phyloP scores from a whole-genome alignment of 2,329 filamentous ascomycete genomes.

The Septoria linicola region DNA sequence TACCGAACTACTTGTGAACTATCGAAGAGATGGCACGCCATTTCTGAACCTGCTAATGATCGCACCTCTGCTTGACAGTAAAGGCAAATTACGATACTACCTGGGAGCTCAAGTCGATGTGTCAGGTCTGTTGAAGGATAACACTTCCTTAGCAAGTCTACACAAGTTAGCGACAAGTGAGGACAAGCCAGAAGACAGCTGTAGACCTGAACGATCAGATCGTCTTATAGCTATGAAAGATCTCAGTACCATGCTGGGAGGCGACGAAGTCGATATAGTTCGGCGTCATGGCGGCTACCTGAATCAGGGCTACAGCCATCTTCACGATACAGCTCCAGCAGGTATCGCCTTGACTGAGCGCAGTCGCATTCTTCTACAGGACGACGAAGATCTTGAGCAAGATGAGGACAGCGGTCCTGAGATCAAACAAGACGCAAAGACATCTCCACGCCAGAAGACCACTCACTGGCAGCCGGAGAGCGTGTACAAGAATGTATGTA shows the following conservation, averaged over 20 bases:
- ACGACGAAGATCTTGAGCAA: background rate
- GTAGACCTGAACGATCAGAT: slow-evolving; percentile 24
- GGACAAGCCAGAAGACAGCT: slow-evolving; percentile 29
- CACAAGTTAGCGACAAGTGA: slow-evolving; percentile 37
- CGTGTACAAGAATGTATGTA: slow-evolving; percentile 57
- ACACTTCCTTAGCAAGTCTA: slow-evolving; percentile 63
- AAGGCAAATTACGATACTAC: slow-evolving; percentile 65
- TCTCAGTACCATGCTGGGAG: slow-evolving; percentile 67
- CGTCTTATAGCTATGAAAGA: slow-evolving; percentile 52
- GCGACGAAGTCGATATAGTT: slow-evolving; percentile 63
- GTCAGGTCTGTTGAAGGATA: slow-evolving; percentile 65
- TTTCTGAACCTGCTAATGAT: slow-evolving; percentile 77
- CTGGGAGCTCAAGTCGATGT: slow-evolving; percentile 72
- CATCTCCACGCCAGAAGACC: background rate
- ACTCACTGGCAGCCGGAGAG: slow-evolving; percentile 45
- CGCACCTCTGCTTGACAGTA: slow-evolving; percentile 67
- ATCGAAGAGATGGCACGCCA: slow-evolving; percentile 68
- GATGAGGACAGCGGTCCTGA: slow-evolving; percentile 14
- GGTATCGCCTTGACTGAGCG: background rate
- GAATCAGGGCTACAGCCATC: slow-evolving; percentile 50
- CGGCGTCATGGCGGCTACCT: slow-evolving; percentile 62
- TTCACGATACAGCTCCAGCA: slow-evolving; percentile 46
- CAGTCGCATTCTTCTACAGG: background rate
- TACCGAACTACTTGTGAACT: slow-evolving; percentile 73
- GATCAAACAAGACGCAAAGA: background rate